Evolutionary conservation across 176 grass and related monocot genomes (phyloP), one percentile per base, ranked within the genome.

Genomic region (Carex scoparia): DNA sequence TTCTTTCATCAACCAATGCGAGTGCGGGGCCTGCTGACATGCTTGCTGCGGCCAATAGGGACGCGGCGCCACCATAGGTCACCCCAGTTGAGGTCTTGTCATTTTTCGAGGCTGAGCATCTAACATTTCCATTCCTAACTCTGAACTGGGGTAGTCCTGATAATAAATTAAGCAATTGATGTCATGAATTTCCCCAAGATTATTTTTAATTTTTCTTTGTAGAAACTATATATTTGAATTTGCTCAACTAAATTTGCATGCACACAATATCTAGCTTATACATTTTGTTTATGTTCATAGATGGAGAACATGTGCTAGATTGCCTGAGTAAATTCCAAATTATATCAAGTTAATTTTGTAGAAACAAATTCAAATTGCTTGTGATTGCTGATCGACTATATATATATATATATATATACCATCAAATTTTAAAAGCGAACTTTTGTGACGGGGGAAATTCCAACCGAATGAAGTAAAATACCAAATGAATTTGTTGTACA

Each of bases 1-100:
- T 88, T 84, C 95, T 83, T 86, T 98, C 95, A 84, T 98, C 95
- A 19, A 98, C 95, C 79, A 98, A 93, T 16, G 95, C 95, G 38
- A 98, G 80, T 62, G 89, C 95, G 0, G 95, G 91, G n/a, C 55
- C 87, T 13, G 91, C 87, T 66, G 87, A 86, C 62, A 73, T 82
- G 69, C 85, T 80, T 40, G 84, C 88, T 2, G 90, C 89, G 0
- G 85, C 88, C 4, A 90, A 84, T 55, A 89, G 79, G 30, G 89
- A 87, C 10, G 79, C 83, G 51, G 89, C 89, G 0, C 66, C 85
- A 15, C 81, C 82, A 33, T 82, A 75, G 80, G 79, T 32, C 81
- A 57, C 31, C 0, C 82, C 84, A 2, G 84, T 30, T 9, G 81
- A 18, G 1, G 86, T 61, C 84, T 82, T 92, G 30, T 18, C 80